phyloP scores from a whole-genome alignment of 202 grass and related monocot species.

The Tripidium arundinaceum region DNA sequence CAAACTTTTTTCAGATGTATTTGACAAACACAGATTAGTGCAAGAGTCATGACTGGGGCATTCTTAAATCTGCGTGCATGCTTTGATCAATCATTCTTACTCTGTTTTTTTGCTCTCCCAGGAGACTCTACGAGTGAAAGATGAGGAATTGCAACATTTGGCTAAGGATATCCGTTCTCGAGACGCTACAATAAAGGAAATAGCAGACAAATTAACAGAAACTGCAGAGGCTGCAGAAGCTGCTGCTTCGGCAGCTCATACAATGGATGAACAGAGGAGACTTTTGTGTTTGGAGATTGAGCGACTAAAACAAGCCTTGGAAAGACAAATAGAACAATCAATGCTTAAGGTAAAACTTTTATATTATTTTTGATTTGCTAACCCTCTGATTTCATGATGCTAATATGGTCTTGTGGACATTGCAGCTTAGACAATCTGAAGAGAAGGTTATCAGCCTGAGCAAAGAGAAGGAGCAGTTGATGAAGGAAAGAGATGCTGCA shows the following conservation, averaged over 20 bases:
- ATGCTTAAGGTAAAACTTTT: conserved; percentile 53
- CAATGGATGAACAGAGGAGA: conserved; percentile 69
- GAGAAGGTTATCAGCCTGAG: conserved; percentile 64
- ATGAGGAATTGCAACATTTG: conserved; percentile 90
- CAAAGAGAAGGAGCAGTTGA: conserved; percentile 73
- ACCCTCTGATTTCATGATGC: not conserved
- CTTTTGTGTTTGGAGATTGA: conserved; percentile 68
- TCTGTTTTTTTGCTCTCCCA: conserved; percentile 25
- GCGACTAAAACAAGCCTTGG: conserved; percentile 53
- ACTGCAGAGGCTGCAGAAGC: conserved; percentile 83
- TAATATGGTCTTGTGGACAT: conserved; percentile 23
- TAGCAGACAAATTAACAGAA: conserved; percentile 84
- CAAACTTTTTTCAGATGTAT: conserved; percentile 22
- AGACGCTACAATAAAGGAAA: conserved; percentile 83
- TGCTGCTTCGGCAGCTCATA: conserved; percentile 77
- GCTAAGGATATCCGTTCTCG: conserved; percentile 83
- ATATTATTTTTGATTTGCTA: not conserved
- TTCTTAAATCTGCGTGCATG: not conserved
- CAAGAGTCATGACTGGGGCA: too few relatives aligned
- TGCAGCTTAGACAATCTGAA: conserved; percentile 73
- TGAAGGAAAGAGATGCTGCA: conserved; percentile 82
- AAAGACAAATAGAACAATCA: conserved; percentile 67
- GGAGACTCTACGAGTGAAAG: conserved; percentile 95
- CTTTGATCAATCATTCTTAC: not conserved
- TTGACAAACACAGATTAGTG: not conserved